phyloP scores from a whole-genome alignment of 169 alveolate genomes.

The Plasmodium adleri region DNA sequence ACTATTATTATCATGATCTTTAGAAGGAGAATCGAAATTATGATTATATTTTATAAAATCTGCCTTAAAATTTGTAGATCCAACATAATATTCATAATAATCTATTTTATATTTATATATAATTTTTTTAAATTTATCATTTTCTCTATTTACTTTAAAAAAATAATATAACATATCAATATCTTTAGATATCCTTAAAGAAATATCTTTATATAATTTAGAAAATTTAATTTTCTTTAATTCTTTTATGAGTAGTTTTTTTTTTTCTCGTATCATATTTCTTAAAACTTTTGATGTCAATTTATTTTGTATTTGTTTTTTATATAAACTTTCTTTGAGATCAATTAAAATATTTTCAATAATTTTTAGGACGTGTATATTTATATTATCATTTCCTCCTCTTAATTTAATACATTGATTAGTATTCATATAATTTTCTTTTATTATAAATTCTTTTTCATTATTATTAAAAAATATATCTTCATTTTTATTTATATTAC shows the following conservation, averaged over 20 bases:
- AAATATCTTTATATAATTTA: constrained; percentile 59
- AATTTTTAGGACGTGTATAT: constrained; percentile 13
- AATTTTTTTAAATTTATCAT: constrained; percentile 18
- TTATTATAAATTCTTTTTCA: no score
- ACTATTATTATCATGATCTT: no score
- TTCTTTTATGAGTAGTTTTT: constrained; percentile 25
- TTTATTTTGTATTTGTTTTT: constrained; percentile 11
- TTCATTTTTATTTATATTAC: background rate
- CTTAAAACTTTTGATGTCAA: background rate
- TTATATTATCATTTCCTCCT: background rate
- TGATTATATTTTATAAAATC: no score
- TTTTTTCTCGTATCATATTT: constrained; percentile 47
- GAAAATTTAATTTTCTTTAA: constrained; percentile 45
- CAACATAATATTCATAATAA: background rate
- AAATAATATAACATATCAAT: constrained; percentile 22
- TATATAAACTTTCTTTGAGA: constrained; percentile 29
- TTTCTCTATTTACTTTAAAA: constrained; percentile 8
- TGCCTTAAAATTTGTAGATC: no score
- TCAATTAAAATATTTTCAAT: constrained; percentile 32
- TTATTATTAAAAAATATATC: no score
- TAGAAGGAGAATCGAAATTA: no score
- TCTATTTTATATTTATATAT: constrained; percentile 34
- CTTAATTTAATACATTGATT: background rate
- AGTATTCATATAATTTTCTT: no score
- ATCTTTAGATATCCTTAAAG: constrained; percentile 48